Conservation (phyloP, 2,329 filamentous ascomycete genomes). For the Fusarium vanettenii region DNA sequence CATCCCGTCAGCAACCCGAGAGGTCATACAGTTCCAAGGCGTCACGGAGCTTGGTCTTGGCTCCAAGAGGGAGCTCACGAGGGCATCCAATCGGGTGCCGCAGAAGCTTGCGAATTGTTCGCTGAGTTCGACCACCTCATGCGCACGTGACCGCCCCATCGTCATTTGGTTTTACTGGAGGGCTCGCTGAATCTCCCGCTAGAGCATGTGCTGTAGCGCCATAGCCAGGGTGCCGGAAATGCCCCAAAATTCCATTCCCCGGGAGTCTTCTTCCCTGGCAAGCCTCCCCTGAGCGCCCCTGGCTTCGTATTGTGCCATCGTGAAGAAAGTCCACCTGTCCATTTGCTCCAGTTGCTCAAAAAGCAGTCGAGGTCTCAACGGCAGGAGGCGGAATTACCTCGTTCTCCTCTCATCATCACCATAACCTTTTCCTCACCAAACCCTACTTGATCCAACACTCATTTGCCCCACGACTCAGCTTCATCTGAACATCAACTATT, state of each 20-base stretch:
- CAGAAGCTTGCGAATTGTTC: background rate
- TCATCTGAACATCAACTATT: slow-evolving; percentile 14
- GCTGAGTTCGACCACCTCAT: background rate
- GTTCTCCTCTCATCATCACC: slow-evolving; percentile 18
- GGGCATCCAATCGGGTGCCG: background rate
- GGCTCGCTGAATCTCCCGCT: background rate
- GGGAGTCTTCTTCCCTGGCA: background rate
- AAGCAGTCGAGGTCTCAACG: background rate
- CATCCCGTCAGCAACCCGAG: background rate
- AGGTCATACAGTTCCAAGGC: background rate
- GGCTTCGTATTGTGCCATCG: background rate
- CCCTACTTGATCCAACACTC: background rate
- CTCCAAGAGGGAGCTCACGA: background rate
- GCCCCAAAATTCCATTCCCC: background rate
- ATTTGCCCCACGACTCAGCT: background rate
- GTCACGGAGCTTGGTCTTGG: background rate
- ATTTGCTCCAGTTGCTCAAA: background rate
- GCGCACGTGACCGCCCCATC: background rate
- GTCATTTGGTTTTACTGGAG: background rate
- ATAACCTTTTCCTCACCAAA: slow-evolving; percentile 1
- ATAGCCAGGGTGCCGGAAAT: background rate
- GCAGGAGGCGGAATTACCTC: background rate
- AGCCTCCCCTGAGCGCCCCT: slow-evolving; percentile 4
- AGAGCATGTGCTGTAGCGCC: background rate
- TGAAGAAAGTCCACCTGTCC: slow-evolving; percentile 1